Evolutionary conservation across 2,329 filamentous ascomycete genomes (phyloP).

Genomic region (Amphichorda felina): DNA sequence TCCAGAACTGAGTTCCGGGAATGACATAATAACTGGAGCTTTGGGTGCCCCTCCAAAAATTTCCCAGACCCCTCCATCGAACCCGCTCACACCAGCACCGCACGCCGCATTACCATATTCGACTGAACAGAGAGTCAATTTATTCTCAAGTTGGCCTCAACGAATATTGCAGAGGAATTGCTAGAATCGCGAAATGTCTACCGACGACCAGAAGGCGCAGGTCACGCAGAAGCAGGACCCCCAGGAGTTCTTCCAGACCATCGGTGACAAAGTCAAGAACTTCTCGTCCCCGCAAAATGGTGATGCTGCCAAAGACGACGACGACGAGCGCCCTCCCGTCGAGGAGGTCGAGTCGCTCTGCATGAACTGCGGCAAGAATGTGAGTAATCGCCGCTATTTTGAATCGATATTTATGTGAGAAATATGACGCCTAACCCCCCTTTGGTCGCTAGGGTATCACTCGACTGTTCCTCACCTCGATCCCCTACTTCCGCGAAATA

Average conservation of each 20-base stretch:
- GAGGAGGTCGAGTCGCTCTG: slow-evolving; percentile 68
- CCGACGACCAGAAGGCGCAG: slow-evolving; percentile 19
- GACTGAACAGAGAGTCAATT: no score
- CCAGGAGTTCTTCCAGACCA: slow-evolving; percentile 47
- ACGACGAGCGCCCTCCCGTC: slow-evolving; percentile 42
- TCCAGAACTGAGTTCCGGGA: slow-evolving; percentile 1
- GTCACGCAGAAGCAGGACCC: slow-evolving; percentile 21
- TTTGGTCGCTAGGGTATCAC: slow-evolving; percentile 56
- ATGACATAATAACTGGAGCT: slow-evolving; percentile 15
- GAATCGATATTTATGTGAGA: no score
- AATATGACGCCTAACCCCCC: neutral
- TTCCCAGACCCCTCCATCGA: slow-evolving; percentile 14
- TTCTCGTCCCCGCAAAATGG: slow-evolving; percentile 24
- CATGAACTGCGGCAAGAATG: slow-evolving; percentile 78
- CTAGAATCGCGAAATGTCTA: slow-evolving; percentile 32
- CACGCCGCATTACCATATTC: no score
- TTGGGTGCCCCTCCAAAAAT: slow-evolving; percentile 18
- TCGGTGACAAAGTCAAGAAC: slow-evolving; percentile 48
- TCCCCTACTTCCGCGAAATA: slow-evolving; percentile 95
- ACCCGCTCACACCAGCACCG: slow-evolving; percentile 1
- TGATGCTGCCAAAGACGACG: slow-evolving; percentile 19
- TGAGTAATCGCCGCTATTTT: slow-evolving; percentile 21
- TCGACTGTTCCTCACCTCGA: slow-evolving; percentile 75
- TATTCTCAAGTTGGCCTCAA: no score
- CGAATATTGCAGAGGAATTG: no score